Base-by-base conservation (phyloP, 2,329 filamentous ascomycete genomes). In the Hawksworthiomyces lignivorus region DNA sequence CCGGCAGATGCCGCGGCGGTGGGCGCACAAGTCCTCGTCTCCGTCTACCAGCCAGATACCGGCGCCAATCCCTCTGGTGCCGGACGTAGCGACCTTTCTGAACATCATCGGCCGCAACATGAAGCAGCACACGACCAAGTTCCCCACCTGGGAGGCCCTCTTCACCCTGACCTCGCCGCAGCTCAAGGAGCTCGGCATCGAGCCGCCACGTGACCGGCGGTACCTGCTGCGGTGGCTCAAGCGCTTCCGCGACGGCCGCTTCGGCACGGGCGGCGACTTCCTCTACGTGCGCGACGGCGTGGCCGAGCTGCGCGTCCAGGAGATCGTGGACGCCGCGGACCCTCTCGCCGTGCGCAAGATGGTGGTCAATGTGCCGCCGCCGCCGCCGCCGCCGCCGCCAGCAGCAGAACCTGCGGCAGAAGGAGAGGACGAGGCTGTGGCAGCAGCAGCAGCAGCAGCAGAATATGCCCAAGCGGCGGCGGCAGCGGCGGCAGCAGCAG, bases 211-310 rank as follows among this genome's bases (percentile, higher is more conserved):
- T 33, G 77, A 79, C 51, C 77, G 92, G 48, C 74, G 82, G 44
- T 98, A 97, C 58, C 75, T 98, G 14, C 68, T 97, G 36, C 78
- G 82, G 50, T 96, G 90, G 87, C 77, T 88, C 53, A 81, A 95
- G 54, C 82, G 83, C 55, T 97, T 92, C 63, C 74, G 84, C 48
- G 75, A 78, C 36, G 87, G 87, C 6, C 68, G 80, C 18, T 84
- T 82, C 54, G 90, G 90, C 12, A 74, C 87, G 18, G 90, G 88
- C 11, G 90, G 88, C 21, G 87, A 96, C 60, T 71, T 94, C 50
- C 69, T 78, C 53, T 70, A 84, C 58, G 87, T 95, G 33, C 61
- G 70, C 50, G 63, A 75, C 43, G 74, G 74, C 28, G 59, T 64
- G 46, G 76, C 74, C 3, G 58, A 70, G 36, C 60, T 80, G 31